phyloP scores from a whole-genome alignment of 1,139 yeast species.

The Lodderomyces elongisporus region DNA sequence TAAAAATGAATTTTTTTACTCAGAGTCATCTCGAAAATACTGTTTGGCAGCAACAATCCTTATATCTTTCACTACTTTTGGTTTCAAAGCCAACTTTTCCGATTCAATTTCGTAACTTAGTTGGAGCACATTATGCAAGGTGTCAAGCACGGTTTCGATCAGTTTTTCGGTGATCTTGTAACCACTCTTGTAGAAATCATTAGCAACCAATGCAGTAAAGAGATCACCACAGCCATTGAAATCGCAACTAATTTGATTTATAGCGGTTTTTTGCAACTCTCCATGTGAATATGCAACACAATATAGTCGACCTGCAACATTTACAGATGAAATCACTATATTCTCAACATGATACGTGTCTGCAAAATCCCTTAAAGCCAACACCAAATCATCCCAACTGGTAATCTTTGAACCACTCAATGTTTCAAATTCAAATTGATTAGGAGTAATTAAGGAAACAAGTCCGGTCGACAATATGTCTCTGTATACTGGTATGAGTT shows the following conservation, averaged over 20 bases:
- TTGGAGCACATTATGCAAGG: conserved; percentile 27
- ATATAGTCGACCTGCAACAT: conserved; percentile 25
- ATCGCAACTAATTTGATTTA: conserved; percentile 29
- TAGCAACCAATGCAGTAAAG: conserved; percentile 37
- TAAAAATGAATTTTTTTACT: too few species aligned
- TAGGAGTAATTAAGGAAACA: conserved; percentile 34
- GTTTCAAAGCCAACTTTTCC: conserved; percentile 9
- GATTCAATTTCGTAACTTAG: conserved; percentile 24
- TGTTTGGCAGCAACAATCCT: conserved; percentile 25
- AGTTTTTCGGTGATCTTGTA: conserved; percentile 21
- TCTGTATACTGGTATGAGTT: conserved; percentile 27
- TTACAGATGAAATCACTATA: conserved; percentile 34
- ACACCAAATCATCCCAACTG: conserved; percentile 18
- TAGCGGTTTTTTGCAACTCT: too few species aligned
- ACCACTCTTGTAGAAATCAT: conserved; percentile 23
- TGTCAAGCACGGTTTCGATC: conserved; percentile 24
- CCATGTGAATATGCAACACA: conserved; percentile 28
- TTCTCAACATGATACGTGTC: conserved; percentile 20
- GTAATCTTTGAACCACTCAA: conserved; percentile 21
- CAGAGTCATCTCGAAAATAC: conserved; percentile 11
- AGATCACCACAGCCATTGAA: conserved; percentile 47
- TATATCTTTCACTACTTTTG: conserved; percentile 27
- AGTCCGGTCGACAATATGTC: conserved; percentile 22
- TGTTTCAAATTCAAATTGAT: conserved; percentile 38
- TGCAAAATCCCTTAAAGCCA: conserved; percentile 20